Percentiles rank a stretch among this genome's conserved stretches.
Conservation (phyloP, 805 yeast genomes). For the Sugiyamaella floridensis region DNA sequence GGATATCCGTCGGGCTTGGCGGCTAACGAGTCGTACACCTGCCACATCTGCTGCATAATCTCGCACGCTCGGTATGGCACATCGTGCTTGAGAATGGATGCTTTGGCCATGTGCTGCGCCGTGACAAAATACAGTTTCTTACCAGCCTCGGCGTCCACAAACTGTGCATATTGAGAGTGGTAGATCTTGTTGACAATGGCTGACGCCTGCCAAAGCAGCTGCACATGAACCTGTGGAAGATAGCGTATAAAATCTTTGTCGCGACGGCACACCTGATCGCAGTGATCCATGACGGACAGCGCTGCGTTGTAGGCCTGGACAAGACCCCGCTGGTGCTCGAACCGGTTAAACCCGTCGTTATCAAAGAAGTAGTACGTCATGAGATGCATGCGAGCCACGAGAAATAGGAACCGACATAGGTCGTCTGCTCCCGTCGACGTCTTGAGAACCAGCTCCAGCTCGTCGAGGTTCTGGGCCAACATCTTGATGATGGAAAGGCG, state of each 20-base stretch:
- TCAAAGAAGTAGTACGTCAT: constrained; percentile 78
- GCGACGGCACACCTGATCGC: constrained; percentile 50
- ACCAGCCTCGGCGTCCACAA: constrained; percentile 66
- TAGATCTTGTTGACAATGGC: constrained; percentile 72
- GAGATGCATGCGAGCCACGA: constrained; percentile 74
- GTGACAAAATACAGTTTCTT: constrained; percentile 41
- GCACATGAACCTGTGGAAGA: constrained; percentile 68
- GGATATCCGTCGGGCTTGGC: constrained; percentile 35
- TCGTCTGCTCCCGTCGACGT: constrained; percentile 47
- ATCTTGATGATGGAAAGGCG: constrained; percentile 68
- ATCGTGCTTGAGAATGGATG: constrained; percentile 85
- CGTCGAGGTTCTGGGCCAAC: constrained; percentile 65
- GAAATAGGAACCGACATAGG: constrained; percentile 58
- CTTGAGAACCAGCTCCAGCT: constrained; percentile 46
- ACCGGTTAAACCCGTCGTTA: constrained; percentile 33
- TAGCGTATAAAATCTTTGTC: constrained; percentile 62
- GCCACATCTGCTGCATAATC: constrained; percentile 93
- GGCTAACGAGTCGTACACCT: constrained; percentile 62
- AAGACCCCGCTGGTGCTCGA: constrained; percentile 66
- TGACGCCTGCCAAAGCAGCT: constrained; percentile 88
- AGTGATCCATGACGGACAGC: constrained; percentile 59
- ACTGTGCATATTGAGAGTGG: constrained; percentile 63
- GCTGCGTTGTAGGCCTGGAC: constrained; percentile 78
- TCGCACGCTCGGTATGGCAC: constrained; percentile 90
- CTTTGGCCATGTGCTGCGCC: constrained; percentile 51